Base-by-base conservation (phyloP, 805 yeast genomes). In the Yarrowia osloensis region DNA sequence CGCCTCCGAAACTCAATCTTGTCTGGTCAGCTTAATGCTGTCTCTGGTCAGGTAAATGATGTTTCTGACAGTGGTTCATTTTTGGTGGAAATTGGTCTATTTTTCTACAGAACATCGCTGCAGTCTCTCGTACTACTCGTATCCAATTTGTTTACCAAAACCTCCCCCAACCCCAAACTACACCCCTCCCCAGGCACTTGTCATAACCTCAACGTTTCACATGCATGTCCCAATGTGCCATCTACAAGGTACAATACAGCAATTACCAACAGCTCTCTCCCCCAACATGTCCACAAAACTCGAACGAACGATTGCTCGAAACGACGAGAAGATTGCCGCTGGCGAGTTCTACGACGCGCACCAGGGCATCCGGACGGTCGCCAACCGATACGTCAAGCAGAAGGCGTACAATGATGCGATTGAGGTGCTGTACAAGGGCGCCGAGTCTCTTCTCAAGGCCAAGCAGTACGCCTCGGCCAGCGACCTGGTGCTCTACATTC, bases 281-380 rank as follows among this genome's bases (percentile, higher is more conserved):
- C 29, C 1, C 35, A 15, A 17, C 52, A 63, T 63, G 67, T 63
- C 67, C 13, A 63, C 67, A 49, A 63, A 63, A 12, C 59, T 63
- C 5, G 67, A 63, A 21, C 44, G 59, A 47, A 63, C 67, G 8
- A 63, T 71, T 33, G 70, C 68, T 21, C 63, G 74, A 44, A 70
- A 73, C 50, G 68, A 70, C 65, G 71, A 71, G 54, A 71, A 70
- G 70, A 88, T 94, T 70, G 84, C 83, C 62, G 83, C 83, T 61
- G 91, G 90, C 2, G 89, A 92, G 67, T 91, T 83, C 78, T 94
- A 94, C 75, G 99, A 95, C 75, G 98, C 98, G 0, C 97, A 94
- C 76, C 98, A 95, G 77, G 93, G 97, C 0, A 82, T 95, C 63
- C 82, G 97, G 73, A 91, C 98, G 6, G 89, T 94, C 66, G 90